A percentile compares a stretch with the other conserved stretches of the same genome.
These are phyloP conservation scores for Citeromyces matritensis DNA, from an alignment of 805 yeast species.

Conservation along the genomic window DNA sequence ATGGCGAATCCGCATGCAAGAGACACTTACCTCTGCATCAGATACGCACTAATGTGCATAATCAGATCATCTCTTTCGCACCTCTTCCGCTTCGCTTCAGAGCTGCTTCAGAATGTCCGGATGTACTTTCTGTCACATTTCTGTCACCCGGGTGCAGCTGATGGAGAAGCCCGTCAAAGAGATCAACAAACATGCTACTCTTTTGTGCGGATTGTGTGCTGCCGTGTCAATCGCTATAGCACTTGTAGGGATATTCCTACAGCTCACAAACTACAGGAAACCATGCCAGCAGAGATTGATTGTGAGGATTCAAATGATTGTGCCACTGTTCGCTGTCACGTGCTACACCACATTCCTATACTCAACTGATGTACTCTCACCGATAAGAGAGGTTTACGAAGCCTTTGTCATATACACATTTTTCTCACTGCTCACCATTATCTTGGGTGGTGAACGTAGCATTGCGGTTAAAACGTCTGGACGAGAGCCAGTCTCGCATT, in stretches of 20 bases:
- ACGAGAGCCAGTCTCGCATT: slow-evolving; percentile 54
- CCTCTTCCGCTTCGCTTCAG: not conserved
- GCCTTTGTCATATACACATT: slow-evolving; percentile 94
- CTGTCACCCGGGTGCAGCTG: not conserved
- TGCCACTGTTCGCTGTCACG: slow-evolving; percentile 67
- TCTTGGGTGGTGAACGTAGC: slow-evolving; percentile 85
- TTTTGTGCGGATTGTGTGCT: slow-evolving; percentile 10
- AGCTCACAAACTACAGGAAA: slow-evolving; percentile 62
- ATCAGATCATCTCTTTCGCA: not conserved
- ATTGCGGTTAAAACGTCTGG: slow-evolving; percentile 64
- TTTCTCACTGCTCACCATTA: slow-evolving; percentile 64
- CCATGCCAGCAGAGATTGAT: slow-evolving; percentile 81
- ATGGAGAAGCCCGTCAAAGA: not conserved
- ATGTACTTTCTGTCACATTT: not conserved
- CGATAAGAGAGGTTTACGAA: slow-evolving; percentile 80
- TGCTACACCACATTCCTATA: slow-evolving; percentile 44
- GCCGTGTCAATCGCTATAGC: slow-evolving; percentile 26
- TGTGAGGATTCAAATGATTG: slow-evolving; percentile 66
- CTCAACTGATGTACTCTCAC: slow-evolving; percentile 41
- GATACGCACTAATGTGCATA: too few species aligned
- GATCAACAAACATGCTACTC: slow-evolving; percentile 2
- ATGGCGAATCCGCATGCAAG: too few species aligned
- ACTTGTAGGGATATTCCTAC: slow-evolving; percentile 28
- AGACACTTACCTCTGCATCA: too few species aligned
- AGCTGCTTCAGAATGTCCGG: not conserved